Conservation (phyloP, 2,329 filamentous ascomycete species). For the Penicillium sp. region DNA sequence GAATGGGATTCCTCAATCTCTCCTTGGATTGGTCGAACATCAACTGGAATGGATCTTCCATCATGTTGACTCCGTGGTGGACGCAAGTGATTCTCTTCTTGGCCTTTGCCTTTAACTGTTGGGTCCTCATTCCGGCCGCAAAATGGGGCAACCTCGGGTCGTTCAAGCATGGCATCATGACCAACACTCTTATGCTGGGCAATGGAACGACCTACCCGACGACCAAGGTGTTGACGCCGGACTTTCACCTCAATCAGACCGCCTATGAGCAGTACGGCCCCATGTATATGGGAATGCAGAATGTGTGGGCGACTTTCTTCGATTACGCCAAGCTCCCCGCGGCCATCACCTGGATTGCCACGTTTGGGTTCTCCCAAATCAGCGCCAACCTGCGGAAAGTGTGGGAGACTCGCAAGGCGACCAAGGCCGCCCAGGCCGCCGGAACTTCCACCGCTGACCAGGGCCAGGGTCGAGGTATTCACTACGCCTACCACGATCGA, state of each 20-base stretch:
- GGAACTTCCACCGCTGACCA: constrained; percentile 6
- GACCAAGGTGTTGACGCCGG: constrained; percentile 37
- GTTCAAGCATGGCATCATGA: constrained; percentile 53
- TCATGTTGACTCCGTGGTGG: constrained; percentile 52
- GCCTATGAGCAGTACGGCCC: constrained; percentile 46
- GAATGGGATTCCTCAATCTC: constrained; percentile 57
- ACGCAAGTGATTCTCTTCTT: constrained; percentile 55
- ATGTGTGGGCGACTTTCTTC: constrained; percentile 56
- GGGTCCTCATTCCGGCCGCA: constrained; percentile 54
- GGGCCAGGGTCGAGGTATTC: constrained; percentile 32
- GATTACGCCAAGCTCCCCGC: constrained; percentile 56
- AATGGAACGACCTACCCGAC: constrained; percentile 47
- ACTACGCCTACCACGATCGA: constrained; percentile 53
- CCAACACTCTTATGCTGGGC: constrained; percentile 49
- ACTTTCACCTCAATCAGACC: constrained; percentile 46
- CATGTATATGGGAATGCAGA: constrained; percentile 53
- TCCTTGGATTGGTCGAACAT: constrained; percentile 58
- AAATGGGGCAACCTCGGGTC: constrained; percentile 52
- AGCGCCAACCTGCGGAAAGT: constrained; percentile 43
- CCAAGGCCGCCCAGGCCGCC: constrained; percentile 20
- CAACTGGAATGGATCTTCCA: constrained; percentile 44
- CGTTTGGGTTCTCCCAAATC: constrained; percentile 51
- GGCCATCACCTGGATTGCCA: constrained; percentile 53
- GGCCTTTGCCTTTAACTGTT: constrained; percentile 52
- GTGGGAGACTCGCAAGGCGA: constrained; percentile 30